Evolutionary conservation across 2,329 filamentous ascomycete genomes (phyloP).

Genomic region (Cryphonectria japonica): DNA sequence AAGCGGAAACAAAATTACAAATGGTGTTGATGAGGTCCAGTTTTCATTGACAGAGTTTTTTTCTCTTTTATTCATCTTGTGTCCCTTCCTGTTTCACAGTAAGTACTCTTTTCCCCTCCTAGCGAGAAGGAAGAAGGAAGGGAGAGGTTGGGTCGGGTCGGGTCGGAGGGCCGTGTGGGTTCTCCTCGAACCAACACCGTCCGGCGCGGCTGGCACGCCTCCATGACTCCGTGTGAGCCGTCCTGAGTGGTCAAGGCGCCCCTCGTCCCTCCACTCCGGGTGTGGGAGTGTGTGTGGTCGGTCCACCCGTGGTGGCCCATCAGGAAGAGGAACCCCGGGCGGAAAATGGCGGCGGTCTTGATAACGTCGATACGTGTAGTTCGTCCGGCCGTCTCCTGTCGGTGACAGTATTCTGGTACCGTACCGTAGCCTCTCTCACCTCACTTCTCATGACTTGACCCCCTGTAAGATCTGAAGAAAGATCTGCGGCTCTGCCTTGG

Average conservation of each 20-base stretch:
- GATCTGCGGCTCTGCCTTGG: constrained; percentile 23
- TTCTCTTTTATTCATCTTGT: background rate
- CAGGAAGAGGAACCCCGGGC: constrained; percentile 3
- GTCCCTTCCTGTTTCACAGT: background rate
- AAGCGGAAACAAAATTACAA: constrained; percentile 14
- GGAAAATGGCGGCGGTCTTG: background rate
- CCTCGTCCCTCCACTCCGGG: background rate
- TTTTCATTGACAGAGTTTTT: constrained; percentile 8
- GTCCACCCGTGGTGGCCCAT: constrained; percentile 5
- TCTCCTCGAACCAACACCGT: background rate
- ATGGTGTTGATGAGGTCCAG: constrained; percentile 12
- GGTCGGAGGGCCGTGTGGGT: background rate
- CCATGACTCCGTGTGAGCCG: background rate
- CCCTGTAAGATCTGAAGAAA: constrained; percentile 13
- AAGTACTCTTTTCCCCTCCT: no score
- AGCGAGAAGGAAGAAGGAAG: background rate
- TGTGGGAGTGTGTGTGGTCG: background rate
- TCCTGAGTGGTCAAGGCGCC: constrained; percentile 1
- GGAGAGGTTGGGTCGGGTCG: background rate
- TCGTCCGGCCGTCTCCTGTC: background rate
- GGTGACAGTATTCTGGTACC: background rate
- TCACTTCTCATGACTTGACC: no score
- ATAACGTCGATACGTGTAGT: constrained; percentile 22
- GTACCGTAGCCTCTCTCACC: background rate
- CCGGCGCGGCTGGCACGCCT: constrained; percentile 4